Evolutionary conservation across 495 filamentous ascomycete species (phyloP).

Genomic region (Terfezia boudieri): DNA sequence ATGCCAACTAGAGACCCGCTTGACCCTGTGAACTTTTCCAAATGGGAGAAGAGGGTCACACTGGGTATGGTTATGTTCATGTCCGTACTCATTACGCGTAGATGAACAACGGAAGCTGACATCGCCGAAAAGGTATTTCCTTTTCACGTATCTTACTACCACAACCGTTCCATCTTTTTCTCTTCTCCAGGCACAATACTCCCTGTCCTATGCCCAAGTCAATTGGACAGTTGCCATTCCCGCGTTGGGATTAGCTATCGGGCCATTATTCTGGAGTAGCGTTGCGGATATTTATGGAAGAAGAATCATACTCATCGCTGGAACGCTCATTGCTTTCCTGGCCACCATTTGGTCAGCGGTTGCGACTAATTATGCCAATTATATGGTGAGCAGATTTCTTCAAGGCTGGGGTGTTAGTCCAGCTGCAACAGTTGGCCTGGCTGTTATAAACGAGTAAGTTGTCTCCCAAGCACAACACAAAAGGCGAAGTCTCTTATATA

Average conservation of each 20-base stretch:
- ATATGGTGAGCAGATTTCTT: slow-evolving; percentile 39
- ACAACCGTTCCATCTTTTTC: slow-evolving; percentile 37
- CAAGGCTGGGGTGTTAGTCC: slow-evolving; percentile 40
- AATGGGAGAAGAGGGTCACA: slow-evolving; percentile 27
- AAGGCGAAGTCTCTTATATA: not conserved
- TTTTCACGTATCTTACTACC: slow-evolving; percentile 43
- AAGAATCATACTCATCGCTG: slow-evolving; percentile 30
- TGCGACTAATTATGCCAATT: slow-evolving; percentile 25
- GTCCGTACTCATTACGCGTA: slow-evolving; percentile 16
- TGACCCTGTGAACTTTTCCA: slow-evolving; percentile 38
- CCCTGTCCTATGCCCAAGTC: slow-evolving; percentile 28
- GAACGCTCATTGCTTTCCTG: slow-evolving; percentile 31
- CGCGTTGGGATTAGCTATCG: slow-evolving; percentile 33
- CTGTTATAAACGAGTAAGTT: slow-evolving; percentile 27
- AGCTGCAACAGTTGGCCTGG: slow-evolving; percentile 36
- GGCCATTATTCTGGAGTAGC: slow-evolving; percentile 36
- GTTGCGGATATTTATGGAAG: slow-evolving; percentile 37
- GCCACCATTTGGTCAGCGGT: slow-evolving; percentile 31
- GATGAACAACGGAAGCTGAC: slow-evolving; percentile 1
- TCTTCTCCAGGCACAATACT: slow-evolving; percentile 28
- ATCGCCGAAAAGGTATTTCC: slow-evolving; percentile 28
- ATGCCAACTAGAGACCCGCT: slow-evolving; percentile 30
- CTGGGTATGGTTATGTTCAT: slow-evolving; percentile 36
- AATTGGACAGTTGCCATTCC: slow-evolving; percentile 46
- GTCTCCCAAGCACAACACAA: not conserved